These are phyloP conservation scores for Ilyonectria sp. DNA, from an alignment of 2,329 filamentous ascomycete species.

Conservation along the genomic window DNA sequence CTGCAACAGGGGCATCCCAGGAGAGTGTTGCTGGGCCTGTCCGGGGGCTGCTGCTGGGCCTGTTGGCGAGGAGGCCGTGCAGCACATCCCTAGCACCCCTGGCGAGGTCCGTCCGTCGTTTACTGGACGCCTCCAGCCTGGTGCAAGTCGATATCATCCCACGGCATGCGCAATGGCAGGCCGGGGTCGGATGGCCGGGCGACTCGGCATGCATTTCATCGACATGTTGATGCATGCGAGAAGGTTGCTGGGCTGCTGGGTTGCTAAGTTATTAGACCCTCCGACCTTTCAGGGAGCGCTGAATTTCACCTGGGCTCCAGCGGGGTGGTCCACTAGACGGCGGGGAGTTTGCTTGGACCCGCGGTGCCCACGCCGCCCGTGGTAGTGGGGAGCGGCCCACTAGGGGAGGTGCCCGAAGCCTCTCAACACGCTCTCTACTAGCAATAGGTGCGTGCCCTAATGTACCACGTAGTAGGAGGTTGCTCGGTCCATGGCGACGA, in stretches of 20 bases:
- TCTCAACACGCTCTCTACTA: neutral
- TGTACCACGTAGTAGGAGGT: neutral
- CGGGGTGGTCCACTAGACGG: neutral
- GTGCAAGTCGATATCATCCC: conserved; percentile 14
- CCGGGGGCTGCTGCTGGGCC: conserved; percentile 4
- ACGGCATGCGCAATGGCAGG: neutral
- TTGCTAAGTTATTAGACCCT: neutral
- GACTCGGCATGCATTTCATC: neutral
- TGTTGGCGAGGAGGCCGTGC: conserved; percentile 14
- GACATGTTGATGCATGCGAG: neutral
- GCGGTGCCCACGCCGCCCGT: neutral
- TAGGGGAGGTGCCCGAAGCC: neutral
- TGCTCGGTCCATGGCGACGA: neutral
- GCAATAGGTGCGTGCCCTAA: neutral
- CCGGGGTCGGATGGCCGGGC: neutral
- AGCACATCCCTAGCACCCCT: conserved; percentile 15
- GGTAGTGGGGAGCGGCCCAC: neutral
- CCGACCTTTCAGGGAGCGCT: neutral
- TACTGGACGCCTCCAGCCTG: neutral
- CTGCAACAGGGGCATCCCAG: conserved; percentile 15
- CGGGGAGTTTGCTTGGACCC: neutral
- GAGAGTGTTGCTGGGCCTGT: neutral
- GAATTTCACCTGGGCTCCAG: neutral
- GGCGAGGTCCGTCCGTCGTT: neutral
- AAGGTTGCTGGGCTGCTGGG: neutral